These are phyloP conservation scores for Lepraria neglecta DNA, from an alignment of 495 filamentous ascomycete genomes.

Conservation along the genomic window DNA sequence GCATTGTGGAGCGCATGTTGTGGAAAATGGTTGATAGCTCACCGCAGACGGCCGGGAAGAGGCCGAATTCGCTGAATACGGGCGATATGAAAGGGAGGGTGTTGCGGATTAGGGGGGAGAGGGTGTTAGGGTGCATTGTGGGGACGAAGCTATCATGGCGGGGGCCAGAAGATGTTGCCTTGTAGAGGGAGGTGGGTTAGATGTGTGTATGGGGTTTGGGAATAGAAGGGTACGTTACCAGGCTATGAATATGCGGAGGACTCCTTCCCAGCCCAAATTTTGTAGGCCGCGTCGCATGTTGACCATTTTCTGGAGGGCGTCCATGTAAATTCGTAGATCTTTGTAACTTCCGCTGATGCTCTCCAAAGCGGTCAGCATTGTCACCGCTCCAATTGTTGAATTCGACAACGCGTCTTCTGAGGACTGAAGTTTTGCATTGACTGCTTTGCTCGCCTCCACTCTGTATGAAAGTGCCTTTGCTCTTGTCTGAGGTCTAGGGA, in stretches of 20 bases:
- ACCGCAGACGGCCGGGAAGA: neutral
- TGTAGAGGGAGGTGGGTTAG: neutral
- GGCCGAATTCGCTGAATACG: neutral
- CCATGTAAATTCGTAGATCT: conserved; percentile 12
- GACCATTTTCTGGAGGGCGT: conserved; percentile 14
- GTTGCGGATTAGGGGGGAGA: neutral
- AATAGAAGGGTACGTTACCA: conserved; percentile 4
- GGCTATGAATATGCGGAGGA: conserved; percentile 17
- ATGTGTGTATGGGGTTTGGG: too few relatives aligned
- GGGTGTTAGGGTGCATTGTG: neutral
- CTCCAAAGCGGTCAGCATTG: conserved; percentile 1
- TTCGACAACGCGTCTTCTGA: neutral
- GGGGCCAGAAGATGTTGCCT: conserved; percentile 5
- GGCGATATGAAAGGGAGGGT: neutral
- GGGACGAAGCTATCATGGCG: neutral
- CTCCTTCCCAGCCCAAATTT: conserved; percentile 3
- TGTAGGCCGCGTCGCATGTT: conserved; percentile 6
- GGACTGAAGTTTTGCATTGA: neutral
- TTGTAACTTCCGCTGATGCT: conserved; percentile 7
- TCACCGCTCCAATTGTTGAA: neutral
- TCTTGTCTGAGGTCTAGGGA: neutral
- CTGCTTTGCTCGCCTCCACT: neutral
- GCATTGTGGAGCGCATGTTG: neutral
- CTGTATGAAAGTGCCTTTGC: neutral
- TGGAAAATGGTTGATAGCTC: neutral